Evolutionary conservation across 306 rosid genomes (phyloP), one percentile per base, ranked within the genome.

Genomic region (Lathyrus tuberosus): DNA sequence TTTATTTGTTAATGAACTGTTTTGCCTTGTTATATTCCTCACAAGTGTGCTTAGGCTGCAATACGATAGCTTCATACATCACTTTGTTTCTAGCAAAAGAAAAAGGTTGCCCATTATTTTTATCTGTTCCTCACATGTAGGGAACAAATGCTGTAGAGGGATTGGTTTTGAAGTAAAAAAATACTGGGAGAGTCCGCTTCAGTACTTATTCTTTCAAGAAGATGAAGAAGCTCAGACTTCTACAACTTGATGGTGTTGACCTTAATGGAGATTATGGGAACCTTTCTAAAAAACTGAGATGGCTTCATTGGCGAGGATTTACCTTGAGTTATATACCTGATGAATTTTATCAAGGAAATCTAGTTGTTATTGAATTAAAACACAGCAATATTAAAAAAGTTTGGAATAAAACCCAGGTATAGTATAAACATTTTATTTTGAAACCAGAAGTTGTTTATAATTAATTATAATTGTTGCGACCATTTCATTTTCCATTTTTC

Each of bases 191-290:
- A 53, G 11, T 22, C 9, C 4, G 37, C 17, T 48, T 79, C 13
- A 37, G 8, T 2, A 47, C 88, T 3, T 2, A 72, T 22, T 66
- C 85, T 44, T 83, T 88, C 46, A 10, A 13, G 46, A 3, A 56
- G 4, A 88, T 85, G 88, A 24, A 62, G n/a, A 77, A 13, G 4
- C 42, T 88, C 6, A 83, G 86, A 71, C 74, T 88, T 58, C 68
- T 87, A 9, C 71, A 71, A 49, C 79, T 87, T 3, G 47, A 33
- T 31, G 1, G 8, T 26, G 83, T 79, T 3, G 15, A 70, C 6
- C 62, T 83, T 15, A 38, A 0, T 1, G 84, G 85, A 56, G 74
- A 66, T 43, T 77, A 16, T 60, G 52, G 44, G 20, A 8, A 71
- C 67, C 26, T 87, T 71, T 67, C 82, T 9, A 12, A 76, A 16